phyloP scores from a whole-genome alignment of 2,329 filamentous ascomycete genomes.

The Ilyonectria mors-panacis region DNA sequence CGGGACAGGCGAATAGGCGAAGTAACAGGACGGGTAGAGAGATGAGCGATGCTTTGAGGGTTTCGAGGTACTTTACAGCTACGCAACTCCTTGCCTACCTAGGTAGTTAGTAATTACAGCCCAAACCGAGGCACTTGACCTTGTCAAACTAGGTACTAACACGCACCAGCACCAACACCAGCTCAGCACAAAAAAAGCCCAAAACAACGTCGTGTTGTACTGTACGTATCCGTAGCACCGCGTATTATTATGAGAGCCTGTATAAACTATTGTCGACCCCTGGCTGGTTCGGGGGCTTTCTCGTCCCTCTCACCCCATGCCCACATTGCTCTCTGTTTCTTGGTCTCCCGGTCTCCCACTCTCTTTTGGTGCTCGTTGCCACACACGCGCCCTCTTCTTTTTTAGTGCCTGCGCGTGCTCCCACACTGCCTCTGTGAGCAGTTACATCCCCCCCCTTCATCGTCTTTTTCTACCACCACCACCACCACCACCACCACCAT shows the following conservation, averaged over 20 bases:
- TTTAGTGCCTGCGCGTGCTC: slow-evolving; percentile 2
- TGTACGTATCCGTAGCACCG: not conserved
- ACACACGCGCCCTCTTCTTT: not conserved
- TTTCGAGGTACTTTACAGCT: not conserved
- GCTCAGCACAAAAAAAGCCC: slow-evolving; percentile 1
- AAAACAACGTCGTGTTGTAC: slow-evolving; percentile 7
- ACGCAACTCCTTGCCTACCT: too few species aligned
- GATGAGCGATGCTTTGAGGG: not conserved
- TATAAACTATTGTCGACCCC: not conserved
- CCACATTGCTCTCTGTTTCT: not conserved
- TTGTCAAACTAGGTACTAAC: not conserved
- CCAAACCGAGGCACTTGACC: not conserved
- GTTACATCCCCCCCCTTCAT: slow-evolving; percentile 1
- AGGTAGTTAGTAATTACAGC: not conserved
- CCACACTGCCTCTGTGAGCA: not conserved
- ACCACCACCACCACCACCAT: slow-evolving; percentile 4
- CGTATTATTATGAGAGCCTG: not conserved
- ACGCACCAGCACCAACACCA: not conserved
- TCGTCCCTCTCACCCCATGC: not conserved
- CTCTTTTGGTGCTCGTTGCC: not conserved
- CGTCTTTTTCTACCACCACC: not conserved
- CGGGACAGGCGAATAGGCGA: slow-evolving; percentile 5
- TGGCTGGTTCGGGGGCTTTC: not conserved
- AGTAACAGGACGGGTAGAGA: not conserved
- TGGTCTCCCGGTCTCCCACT: not conserved